Percentiles rank a stretch among this genome's conserved stretches.
Conservation (phyloP, 768 basidiomycete genomes). For the Leccinellum rugosiceps region DNA sequence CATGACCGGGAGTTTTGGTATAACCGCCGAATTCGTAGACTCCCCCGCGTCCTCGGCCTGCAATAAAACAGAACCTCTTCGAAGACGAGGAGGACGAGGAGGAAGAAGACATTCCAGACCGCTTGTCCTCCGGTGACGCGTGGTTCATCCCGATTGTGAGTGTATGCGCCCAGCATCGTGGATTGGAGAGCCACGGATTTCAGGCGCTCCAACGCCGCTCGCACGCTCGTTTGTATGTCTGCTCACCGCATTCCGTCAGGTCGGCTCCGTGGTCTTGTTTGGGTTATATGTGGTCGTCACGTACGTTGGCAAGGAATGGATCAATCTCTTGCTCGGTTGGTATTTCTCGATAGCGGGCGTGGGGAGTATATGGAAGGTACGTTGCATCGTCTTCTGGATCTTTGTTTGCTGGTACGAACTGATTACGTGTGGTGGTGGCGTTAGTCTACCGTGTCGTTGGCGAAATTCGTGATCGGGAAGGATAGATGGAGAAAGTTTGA, state of each 20-base stretch:
- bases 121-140: constrained; percentile 64
- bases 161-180: constrained; percentile 4
- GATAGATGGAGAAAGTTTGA: constrained; percentile 58
- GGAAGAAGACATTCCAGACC: constrained; percentile 54
- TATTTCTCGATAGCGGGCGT: constrained; percentile 68
- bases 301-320: constrained; percentile 76
- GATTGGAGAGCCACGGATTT: not conserved
- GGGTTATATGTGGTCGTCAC: constrained; percentile 69
- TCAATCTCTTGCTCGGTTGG: constrained; percentile 77
- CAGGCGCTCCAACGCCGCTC: not conserved
- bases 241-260: constrained; percentile 33
- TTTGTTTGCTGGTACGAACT: not conserved
- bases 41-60: not conserved
- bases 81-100: constrained; percentile 47
- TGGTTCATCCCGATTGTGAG: constrained; percentile 76
- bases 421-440: not conserved
- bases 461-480: constrained; percentile 46
- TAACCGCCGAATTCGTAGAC: constrained; percentile 8
- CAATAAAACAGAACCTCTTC: constrained; percentile 13
- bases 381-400: not conserved
- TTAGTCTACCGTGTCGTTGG: constrained; percentile 52
- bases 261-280: constrained; percentile 68
- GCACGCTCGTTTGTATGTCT: not conserved
- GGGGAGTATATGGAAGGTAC: constrained; percentile 64
- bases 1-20: not conserved